Conservation (phyloP, 306 rosid species). For the Hippophae tibetana region DNA sequence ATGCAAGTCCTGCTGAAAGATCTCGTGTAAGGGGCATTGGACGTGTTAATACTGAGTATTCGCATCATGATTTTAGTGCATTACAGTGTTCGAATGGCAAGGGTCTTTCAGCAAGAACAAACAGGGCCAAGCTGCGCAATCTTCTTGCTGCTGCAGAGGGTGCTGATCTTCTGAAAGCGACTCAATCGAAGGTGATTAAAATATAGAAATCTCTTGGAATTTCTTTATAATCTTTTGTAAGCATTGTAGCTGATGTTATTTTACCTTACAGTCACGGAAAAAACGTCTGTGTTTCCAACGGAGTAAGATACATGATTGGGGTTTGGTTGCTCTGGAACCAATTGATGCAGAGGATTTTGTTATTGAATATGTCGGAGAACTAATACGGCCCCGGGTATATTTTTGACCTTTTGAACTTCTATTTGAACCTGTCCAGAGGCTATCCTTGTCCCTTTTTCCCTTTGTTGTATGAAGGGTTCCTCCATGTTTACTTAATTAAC, state of each 20-base stretch:
- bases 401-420: neutral
- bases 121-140: conserved; percentile 81
- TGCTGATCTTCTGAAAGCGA: conserved; percentile 89
- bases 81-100: conserved; percentile 65
- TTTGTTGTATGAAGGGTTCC: neutral
- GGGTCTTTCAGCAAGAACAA: conserved; percentile 94
- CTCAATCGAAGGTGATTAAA: conserved; percentile 76
- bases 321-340: conserved; percentile 88
- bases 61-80: conserved; percentile 37
- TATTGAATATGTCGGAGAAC: conserved; percentile 89
- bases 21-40: conserved; percentile 62
- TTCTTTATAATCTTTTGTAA: conserved; percentile 13
- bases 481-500: conserved; percentile 2
- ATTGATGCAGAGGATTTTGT: conserved; percentile 96
- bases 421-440: neutral
- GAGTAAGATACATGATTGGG: conserved; percentile 99
- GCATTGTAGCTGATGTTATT: neutral
- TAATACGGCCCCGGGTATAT: conserved; percentile 87
- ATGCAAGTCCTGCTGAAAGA: conserved; percentile 70
- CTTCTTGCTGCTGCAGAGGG: conserved; percentile 97
- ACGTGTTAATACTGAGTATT: conserved; percentile 26
- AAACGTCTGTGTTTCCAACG: conserved; percentile 72
- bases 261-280: conserved; percentile 68
- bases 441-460: neutral
- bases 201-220: conserved; percentile 8